A percentile compares a stretch with the other conserved stretches of the same genome.
Conservation (phyloP, 306 rosid species). For the Trifolium pratense region DNA sequence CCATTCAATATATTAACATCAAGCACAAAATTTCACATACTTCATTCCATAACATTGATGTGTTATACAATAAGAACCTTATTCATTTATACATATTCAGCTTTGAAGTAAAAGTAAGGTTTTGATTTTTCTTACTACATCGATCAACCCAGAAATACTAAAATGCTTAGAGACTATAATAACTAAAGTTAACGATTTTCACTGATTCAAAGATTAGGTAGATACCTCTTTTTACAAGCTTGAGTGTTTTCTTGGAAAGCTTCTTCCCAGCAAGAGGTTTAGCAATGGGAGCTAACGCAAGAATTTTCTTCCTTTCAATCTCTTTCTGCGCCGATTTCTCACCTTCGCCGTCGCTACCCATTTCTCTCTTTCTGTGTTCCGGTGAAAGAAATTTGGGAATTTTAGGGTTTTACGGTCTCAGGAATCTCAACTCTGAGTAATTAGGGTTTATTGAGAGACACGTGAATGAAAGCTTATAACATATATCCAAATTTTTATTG, state of each 20-base stretch:
- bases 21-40: no score
- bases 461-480: not conserved
- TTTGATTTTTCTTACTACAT: no score
- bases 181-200: not conserved
- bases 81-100: no score
- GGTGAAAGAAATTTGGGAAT: not conserved
- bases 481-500: not conserved
- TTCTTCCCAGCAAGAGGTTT: slow-evolving; percentile 96
- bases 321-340: slow-evolving; percentile 75
- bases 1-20: no score
- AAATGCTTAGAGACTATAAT: not conserved
- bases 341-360: slow-evolving; percentile 86
- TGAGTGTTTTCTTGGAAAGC: slow-evolving; percentile 83
- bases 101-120: no score
- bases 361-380: slow-evolving; percentile 29
- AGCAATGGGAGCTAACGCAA: slow-evolving; percentile 81
- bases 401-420: slow-evolving; percentile 6
- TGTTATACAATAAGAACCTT: no score
- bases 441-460: not conserved
- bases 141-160: not conserved
- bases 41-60: no score
- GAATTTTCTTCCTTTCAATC: slow-evolving; percentile 80
- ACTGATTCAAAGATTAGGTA: not conserved
- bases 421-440: slow-evolving; percentile 3
- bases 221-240: slow-evolving; percentile 81